phyloP scores from a whole-genome alignment of 192 early-diverging fungal genomes.

The Backusella tarrabulga region DNA sequence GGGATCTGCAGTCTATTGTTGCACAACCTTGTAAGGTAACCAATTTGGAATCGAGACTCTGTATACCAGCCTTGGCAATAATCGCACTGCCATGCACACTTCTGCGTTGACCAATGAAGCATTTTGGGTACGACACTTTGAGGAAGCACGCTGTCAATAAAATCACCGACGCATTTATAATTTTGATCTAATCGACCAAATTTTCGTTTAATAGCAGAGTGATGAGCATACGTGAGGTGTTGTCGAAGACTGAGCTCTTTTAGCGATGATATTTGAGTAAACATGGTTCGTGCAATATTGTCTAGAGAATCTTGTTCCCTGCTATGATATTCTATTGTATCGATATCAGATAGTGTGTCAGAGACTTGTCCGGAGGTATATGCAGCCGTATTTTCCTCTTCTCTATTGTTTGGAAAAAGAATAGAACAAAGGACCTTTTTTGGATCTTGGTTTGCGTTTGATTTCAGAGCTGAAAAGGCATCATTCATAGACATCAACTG shows the following conservation, averaged over 20 bases:
- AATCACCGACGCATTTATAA: background rate
- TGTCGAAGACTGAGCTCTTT: background rate
- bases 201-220: background rate
- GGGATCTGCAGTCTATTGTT: conserved; percentile 23
- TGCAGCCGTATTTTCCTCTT: too few relatives aligned
- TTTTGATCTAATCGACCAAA: background rate
- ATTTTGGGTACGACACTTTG: background rate
- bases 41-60: conserved; percentile 18
- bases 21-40: conserved; percentile 20
- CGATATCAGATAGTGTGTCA: background rate
- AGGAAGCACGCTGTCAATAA: conserved; percentile 6
- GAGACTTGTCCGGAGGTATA: background rate
- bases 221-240: background rate
- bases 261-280: background rate
- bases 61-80: conserved; percentile 13
- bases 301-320: background rate
- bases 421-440: background rate
- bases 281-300: background rate
- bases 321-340: background rate
- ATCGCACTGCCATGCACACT: conserved; percentile 21
- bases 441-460: background rate
- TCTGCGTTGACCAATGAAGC: background rate
- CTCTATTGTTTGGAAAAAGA: background rate
- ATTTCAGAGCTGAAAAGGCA: background rate
- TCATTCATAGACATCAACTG: background rate